These are phyloP conservation scores for Leishmania aethiopica DNA, from an alignment of 208 protist genomes.

Conservation along the genomic window DNA sequence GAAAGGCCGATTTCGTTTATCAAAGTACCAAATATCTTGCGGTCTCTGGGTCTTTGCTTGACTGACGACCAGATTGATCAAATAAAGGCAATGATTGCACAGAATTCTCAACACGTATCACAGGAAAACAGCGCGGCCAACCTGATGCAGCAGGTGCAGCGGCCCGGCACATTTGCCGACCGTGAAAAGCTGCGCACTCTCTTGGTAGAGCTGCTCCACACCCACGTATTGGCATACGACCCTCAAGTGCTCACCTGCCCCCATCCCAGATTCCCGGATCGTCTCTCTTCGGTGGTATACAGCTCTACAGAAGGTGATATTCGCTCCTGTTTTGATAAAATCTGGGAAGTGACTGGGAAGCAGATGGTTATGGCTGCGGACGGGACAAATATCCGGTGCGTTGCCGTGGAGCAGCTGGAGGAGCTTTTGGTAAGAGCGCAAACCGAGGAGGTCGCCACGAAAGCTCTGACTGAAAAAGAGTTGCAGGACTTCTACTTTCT, in stretches of 20 bases:
- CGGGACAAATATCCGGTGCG: constrained; percentile 3
- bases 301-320: constrained; percentile 20
- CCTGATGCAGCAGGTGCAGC: neutral
- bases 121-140: neutral
- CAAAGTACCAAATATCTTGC: constrained; percentile 52
- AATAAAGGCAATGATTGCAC: constrained; percentile 26
- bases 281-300: constrained; percentile 29
- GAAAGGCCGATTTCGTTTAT: constrained; percentile 20
- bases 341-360: constrained; percentile 27
- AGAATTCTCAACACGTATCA: neutral
- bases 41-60: constrained; percentile 47
- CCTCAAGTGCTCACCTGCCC: constrained; percentile 25
- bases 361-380: constrained; percentile 1
- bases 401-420: constrained; percentile 30
- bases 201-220: constrained; percentile 28
- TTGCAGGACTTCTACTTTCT: constrained; percentile 31
- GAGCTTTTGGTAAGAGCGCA: constrained; percentile 5
- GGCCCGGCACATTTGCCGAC: constrained; percentile 6
- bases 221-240: constrained; percentile 30
- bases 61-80: constrained; percentile 49
- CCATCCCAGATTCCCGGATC: constrained; percentile 22
- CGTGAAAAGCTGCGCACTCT: constrained; percentile 22
- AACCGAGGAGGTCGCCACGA: neutral
- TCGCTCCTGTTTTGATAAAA: constrained; percentile 17
- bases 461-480: constrained; percentile 14